Evolutionary conservation across 257 asterid genomes (phyloP).

Genomic region (Lithospermum erythrorhizon): DNA sequence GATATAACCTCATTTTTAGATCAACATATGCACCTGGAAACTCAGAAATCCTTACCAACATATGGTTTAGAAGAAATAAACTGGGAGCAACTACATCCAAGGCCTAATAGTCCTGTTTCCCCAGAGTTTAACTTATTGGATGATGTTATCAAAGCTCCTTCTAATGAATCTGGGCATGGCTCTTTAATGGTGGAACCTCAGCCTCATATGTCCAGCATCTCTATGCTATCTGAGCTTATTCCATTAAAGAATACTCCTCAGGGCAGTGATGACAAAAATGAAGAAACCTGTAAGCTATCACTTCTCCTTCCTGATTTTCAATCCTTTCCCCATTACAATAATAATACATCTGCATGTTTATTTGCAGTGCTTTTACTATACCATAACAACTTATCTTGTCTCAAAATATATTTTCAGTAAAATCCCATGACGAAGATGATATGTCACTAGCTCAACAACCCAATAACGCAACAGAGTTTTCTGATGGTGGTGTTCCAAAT

Average conservation of each 20-base stretch:
- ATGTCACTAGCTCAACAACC: not conserved
- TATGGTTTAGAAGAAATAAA: slow-evolving; percentile 29
- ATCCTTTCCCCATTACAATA: not conserved
- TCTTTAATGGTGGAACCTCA: slow-evolving; percentile 13
- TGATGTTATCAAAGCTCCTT: slow-evolving; percentile 20
- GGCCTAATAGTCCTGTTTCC: slow-evolving; percentile 5
- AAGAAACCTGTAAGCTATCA: slow-evolving; percentile 30
- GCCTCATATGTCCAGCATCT: slow-evolving; percentile 34
- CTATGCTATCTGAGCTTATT: slow-evolving; percentile 44
- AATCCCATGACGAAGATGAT: not conserved
- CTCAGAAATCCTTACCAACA: slow-evolving; percentile 14
- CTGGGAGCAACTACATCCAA: slow-evolving; percentile 21
- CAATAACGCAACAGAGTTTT: not conserved
- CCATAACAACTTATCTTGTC: not conserved
- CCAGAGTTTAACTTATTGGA: slow-evolving; percentile 28
- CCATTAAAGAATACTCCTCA: slow-evolving; percentile 17
- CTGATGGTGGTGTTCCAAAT: not conserved
- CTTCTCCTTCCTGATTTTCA: slow-evolving; percentile 4
- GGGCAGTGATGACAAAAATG: slow-evolving; percentile 9
- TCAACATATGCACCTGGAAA: slow-evolving; percentile 23
- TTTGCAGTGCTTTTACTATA: not conserved
- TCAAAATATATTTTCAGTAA: not conserved
- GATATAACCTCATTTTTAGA: slow-evolving; percentile 23
- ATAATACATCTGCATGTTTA: not conserved
- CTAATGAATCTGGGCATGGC: slow-evolving; percentile 5